Evolutionary conservation across 2,329 filamentous ascomycete species (phyloP).

Genomic region (Cytospora chrysosperma): DNA sequence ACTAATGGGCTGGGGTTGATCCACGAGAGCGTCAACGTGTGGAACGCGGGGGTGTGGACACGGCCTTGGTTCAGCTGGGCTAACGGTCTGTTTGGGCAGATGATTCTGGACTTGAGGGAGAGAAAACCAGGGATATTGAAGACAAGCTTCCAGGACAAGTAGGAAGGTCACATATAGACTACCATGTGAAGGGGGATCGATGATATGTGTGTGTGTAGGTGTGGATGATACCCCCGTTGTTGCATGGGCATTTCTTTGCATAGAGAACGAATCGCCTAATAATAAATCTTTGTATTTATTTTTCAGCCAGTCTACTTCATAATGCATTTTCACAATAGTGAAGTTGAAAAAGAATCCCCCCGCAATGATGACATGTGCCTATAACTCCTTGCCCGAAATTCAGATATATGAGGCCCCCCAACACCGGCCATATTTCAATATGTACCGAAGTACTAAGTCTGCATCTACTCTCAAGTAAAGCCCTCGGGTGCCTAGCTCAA

Average conservation of each 20-base stretch:
- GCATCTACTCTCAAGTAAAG: background rate
- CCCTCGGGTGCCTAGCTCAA: slow-evolving; percentile 51
- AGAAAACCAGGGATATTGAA: slow-evolving; percentile 66
- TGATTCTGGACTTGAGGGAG: slow-evolving; percentile 71
- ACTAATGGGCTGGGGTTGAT: slow-evolving; percentile 63
- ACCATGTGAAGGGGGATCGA: background rate
- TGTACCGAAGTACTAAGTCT: background rate
- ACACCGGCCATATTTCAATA: background rate
- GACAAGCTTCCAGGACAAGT: slow-evolving; percentile 40
- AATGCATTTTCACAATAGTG: background rate
- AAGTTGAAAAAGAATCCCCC: background rate
- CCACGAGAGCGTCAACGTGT: slow-evolving; percentile 67
- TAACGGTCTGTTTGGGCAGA: slow-evolving; percentile 84
- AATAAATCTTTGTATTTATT: background rate
- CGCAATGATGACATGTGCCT: background rate
- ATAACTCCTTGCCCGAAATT: background rate
- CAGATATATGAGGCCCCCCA: background rate
- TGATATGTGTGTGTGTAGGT: background rate
- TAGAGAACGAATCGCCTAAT: background rate
- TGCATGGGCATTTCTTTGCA: background rate
- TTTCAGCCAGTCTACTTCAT: background rate
- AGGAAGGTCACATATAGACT: background rate
- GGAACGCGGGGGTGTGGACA: slow-evolving; percentile 57
- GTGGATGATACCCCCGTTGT: background rate
- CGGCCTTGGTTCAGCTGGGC: slow-evolving; percentile 71